phyloP scores from a whole-genome alignment of 371 early-diverging fungal species.

The Amoeboradix gromovi region DNA sequence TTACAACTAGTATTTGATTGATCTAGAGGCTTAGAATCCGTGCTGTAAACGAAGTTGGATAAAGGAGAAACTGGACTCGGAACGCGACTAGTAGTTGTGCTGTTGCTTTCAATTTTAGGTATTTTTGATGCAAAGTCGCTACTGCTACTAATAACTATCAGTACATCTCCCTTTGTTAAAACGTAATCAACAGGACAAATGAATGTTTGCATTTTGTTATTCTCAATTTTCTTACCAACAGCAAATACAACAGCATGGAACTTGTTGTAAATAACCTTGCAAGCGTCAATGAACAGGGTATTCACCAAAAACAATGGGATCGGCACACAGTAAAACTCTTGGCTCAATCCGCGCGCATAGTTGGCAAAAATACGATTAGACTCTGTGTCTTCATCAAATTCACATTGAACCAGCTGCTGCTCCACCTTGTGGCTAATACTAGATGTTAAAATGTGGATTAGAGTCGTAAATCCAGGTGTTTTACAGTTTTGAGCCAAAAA shows the following conservation, averaged over 20 bases:
- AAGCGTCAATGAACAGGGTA: conserved; percentile 17
- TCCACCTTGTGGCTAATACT: conserved; percentile 20
- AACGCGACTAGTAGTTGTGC: background rate
- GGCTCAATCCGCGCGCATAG: conserved; percentile 22
- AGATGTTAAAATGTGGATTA: conserved; percentile 26
- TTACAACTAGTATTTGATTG: background rate
- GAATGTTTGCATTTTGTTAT: conserved; percentile 3
- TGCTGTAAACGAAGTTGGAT: background rate
- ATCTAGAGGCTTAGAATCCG: conserved; percentile 5
- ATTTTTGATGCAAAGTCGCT: conserved; percentile 7
- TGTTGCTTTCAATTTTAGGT: background rate
- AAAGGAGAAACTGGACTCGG: background rate
- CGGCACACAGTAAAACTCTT: conserved; percentile 27
- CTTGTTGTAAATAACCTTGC: conserved; percentile 17
- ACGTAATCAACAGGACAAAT: conserved; percentile 25
- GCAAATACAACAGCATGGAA: conserved; percentile 26
- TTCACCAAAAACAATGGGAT: conserved; percentile 17
- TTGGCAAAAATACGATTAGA: conserved; percentile 20
- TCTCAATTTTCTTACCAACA: conserved; percentile 7
- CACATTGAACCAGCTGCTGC: conserved; percentile 7
- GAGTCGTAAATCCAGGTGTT: conserved; percentile 29
- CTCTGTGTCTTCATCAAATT: conserved; percentile 5
- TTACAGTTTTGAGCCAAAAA: conserved; percentile 28
- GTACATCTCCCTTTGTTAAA: conserved; percentile 23
- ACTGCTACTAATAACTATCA: conserved; percentile 21